Evolutionary conservation across 2,329 filamentous ascomycete species (phyloP).

Genomic region (Colletotrichum horii): DNA sequence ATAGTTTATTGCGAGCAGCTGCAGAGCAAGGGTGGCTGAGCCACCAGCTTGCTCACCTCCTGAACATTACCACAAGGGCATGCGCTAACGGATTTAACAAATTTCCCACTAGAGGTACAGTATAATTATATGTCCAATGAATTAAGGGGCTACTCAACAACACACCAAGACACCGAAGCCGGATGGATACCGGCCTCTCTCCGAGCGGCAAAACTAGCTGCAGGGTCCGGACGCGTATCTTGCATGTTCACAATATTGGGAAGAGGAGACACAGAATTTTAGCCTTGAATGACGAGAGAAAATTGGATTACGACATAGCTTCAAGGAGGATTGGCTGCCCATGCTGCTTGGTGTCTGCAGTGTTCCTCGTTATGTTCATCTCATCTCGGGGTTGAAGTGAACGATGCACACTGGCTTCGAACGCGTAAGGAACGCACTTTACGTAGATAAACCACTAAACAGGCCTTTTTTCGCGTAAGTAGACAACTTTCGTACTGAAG

Average conservation of each 20-base stretch:
- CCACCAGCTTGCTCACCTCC: background rate
- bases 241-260: background rate
- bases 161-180: background rate
- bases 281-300: background rate
- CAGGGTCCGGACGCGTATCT: background rate
- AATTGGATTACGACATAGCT: background rate
- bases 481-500: background rate
- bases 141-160: background rate
- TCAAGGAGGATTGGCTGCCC: background rate
- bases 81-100: background rate
- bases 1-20: background rate
- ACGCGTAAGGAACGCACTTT: background rate
- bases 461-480: background rate
- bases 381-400: background rate
- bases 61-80: background rate
- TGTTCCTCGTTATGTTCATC: background rate
- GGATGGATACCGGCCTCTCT: background rate
- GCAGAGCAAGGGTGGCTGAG: background rate
- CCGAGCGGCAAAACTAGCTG: background rate
- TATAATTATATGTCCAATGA: background rate
- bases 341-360: background rate
- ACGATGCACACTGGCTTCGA: background rate
- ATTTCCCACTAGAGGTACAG: background rate
- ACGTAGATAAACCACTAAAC: background rate
- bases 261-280: background rate